Conservation (phyloP, 2,329 filamentous ascomycete genomes). For the Macrophomina pseudophaseolina region DNA sequence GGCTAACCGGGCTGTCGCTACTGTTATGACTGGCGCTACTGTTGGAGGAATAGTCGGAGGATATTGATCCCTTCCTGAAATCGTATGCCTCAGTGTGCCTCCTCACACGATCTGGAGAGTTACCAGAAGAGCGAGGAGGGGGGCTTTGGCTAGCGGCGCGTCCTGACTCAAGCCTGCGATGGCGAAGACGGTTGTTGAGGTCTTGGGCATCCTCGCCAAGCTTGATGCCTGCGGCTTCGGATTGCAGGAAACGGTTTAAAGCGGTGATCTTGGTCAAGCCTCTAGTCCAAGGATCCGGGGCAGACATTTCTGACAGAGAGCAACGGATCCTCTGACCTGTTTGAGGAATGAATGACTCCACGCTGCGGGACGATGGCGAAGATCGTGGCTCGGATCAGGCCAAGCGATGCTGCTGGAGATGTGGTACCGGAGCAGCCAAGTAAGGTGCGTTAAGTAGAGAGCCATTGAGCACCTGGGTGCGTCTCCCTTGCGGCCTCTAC, state of each 20-base stretch:
- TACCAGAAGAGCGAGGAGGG: too few species aligned
- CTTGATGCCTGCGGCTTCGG: conserved; percentile 1
- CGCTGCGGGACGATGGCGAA: not conserved
- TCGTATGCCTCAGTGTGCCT: too few species aligned
- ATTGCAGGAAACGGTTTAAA: not conserved
- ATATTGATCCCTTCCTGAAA: not conserved
- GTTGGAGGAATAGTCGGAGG: not conserved
- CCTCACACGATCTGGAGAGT: not conserved
- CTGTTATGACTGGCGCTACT: too few species aligned
- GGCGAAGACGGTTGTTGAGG: not conserved
- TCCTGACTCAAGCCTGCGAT: not conserved
- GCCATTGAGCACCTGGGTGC: too few species aligned
- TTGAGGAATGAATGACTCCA: too few species aligned
- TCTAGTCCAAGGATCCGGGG: not conserved
- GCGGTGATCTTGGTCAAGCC: not conserved
- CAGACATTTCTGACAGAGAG: conserved; percentile 3
- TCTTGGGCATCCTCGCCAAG: conserved; percentile 8
- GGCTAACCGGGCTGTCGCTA: too few species aligned
- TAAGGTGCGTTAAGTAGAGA: not conserved
- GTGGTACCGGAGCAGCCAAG: not conserved
- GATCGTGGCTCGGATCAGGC: not conserved
- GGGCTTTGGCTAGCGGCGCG: too few species aligned
- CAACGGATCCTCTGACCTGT: not conserved
- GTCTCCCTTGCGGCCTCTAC: not conserved
- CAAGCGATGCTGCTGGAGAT: not conserved